Conservation (phyloP, 805 yeast species). For the Candida ortonii region DNA sequence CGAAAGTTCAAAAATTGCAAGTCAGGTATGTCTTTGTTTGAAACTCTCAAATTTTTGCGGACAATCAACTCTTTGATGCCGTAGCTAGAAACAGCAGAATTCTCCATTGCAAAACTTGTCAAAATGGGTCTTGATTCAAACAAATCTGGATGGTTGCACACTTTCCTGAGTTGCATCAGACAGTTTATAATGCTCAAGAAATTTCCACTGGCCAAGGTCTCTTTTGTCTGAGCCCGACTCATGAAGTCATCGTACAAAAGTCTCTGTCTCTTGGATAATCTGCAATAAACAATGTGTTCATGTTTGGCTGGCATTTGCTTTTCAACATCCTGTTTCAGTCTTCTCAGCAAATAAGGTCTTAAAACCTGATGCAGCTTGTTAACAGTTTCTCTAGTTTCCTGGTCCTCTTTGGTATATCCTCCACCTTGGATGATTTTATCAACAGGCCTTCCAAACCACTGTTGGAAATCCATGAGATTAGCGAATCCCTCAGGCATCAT, state of each 20-base stretch:
- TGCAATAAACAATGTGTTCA: constrained; percentile 91
- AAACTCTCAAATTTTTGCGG: constrained; percentile 27
- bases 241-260: constrained; percentile 92
- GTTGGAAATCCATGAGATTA: constrained; percentile 90
- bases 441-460: constrained; percentile 98
- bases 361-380: constrained; percentile 87
- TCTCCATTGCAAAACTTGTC: constrained; percentile 79
- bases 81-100: constrained; percentile 56
- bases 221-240: constrained; percentile 94
- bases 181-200: constrained; percentile 93
- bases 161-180: constrained; percentile 95
- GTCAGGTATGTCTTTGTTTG: constrained; percentile 34
- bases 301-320: constrained; percentile 98
- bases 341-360: constrained; percentile 86
- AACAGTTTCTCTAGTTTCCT: constrained; percentile 84
- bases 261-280: constrained; percentile 88
- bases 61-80: constrained; percentile 40
- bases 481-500: constrained; percentile 96
- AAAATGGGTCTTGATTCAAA: constrained; percentile 94
- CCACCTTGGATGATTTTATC: constrained; percentile 86
- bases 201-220: constrained; percentile 90
- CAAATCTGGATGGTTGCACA: constrained; percentile 93
- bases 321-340: constrained; percentile 94
- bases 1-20: constrained; percentile 59
- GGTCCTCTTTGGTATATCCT: constrained; percentile 43